Base-by-base conservation (phyloP, 2,329 filamentous ascomycete species). In the Cercospora nicotianae region DNA sequence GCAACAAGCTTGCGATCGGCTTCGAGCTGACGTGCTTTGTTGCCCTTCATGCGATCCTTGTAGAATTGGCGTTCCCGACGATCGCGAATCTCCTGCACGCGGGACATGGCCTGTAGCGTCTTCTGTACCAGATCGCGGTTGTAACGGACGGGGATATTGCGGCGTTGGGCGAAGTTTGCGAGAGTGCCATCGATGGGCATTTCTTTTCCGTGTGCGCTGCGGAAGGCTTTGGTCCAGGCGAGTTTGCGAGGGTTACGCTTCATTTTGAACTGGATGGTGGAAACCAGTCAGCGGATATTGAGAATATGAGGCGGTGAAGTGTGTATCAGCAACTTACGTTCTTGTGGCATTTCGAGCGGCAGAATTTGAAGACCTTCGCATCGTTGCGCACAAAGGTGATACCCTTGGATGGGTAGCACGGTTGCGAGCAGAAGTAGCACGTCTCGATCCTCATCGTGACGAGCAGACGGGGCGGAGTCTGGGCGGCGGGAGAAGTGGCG, bases 191-290 rank as follows among this genome's bases (percentile, higher is more conserved):
- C 95, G 81, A 98, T 94, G 66, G 92, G 91, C 92, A 96, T 89
- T 81, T 89, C 87, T 73, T 84, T 96, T 83, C 92, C 92, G 67
- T 91, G 90, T 18, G 90, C 88, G 79, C 90, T 90, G 77, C 93
- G 91, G 87, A 94, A 94, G 63, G 92, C 89, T 86, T 97, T 97
- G 70, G 94, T 97, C 95, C 94, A 97, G 82, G 93, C 95, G 75
- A 98, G 88, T 73, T 97, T 97, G 80, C 94, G 90, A 39, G 94
- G 94, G 83, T 98, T 97, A 74, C 95, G 90, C 91, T 97, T 97
- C 92, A 96, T 96, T 83, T 96, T 95, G 88, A 96, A 96, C 85
- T 89, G 72, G 60, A 53, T 33, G 2, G 48, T 7, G 48, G 23
- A n/a, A 28, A 28, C 2, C 2, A n/a, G 5, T 55, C 12, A 55